phyloP scores from a whole-genome alignment of 1,139 yeast species.

The Trichomonascaceae sp. region DNA sequence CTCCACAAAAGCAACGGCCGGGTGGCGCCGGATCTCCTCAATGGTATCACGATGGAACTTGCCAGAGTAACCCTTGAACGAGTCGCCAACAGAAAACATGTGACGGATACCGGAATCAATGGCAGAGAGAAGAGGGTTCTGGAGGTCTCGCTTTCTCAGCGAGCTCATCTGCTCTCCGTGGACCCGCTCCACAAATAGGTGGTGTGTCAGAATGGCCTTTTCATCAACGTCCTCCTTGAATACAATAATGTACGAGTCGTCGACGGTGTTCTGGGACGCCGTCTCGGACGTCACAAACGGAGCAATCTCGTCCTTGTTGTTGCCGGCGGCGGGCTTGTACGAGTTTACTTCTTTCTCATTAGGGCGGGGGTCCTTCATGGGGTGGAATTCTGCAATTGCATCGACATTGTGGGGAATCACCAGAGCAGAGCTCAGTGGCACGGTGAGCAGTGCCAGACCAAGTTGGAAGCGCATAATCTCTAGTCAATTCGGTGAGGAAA shows the following conservation, averaged over 20 bases:
- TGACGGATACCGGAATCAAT: slow-evolving; percentile 47
- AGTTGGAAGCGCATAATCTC: slow-evolving; percentile 23
- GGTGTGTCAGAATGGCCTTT: slow-evolving; percentile 47
- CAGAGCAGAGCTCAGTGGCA: slow-evolving; percentile 45
- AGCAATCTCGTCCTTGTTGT: slow-evolving; percentile 24
- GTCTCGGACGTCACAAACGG: slow-evolving; percentile 28
- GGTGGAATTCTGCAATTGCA: slow-evolving; percentile 13
- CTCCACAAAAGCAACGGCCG: slow-evolving; percentile 66
- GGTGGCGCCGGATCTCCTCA: slow-evolving; percentile 55
- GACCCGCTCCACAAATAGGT: slow-evolving; percentile 42
- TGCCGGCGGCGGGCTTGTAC: slow-evolving; percentile 4
- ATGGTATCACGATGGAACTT: slow-evolving; percentile 59
- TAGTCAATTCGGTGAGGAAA: background rate
- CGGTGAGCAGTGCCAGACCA: slow-evolving; percentile 38
- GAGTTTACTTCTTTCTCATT: slow-evolving; percentile 3
- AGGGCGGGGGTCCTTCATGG: slow-evolving; percentile 25
- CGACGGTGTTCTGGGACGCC: slow-evolving; percentile 39
- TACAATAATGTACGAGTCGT: slow-evolving; percentile 67
- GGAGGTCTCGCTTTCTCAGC: slow-evolving; percentile 21
- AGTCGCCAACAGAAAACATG: slow-evolving; percentile 43
- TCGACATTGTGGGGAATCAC: slow-evolving; percentile 39
- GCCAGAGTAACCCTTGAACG: slow-evolving; percentile 37
- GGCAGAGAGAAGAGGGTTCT: slow-evolving; percentile 32
- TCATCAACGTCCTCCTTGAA: slow-evolving; percentile 48
- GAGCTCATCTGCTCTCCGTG: slow-evolving; percentile 28